Percentiles rank a stretch among this genome's conserved stretches.
phyloP scores from a whole-genome alignment of 257 asterid genomes.

The Eucommia ulmoides region DNA sequence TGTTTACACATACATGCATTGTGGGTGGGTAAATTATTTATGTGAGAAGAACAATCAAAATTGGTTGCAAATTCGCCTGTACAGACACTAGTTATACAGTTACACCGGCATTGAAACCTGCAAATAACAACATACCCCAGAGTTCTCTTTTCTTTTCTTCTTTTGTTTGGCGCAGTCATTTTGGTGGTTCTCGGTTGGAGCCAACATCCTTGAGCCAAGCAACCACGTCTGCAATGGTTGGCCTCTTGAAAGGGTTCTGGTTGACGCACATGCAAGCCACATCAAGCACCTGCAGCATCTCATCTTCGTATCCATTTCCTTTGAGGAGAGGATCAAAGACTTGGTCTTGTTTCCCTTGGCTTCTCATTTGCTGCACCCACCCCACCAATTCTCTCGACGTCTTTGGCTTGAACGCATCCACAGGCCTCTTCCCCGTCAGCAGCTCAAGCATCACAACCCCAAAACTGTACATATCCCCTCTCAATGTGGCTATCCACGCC shows the following conservation, averaged over 20 bases:
- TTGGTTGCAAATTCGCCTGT: no score
- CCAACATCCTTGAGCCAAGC: constrained; percentile 67
- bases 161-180: constrained; percentile 14
- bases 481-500: constrained; percentile 84
- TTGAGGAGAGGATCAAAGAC: constrained; percentile 60
- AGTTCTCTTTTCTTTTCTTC: no score
- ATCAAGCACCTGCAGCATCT: constrained; percentile 70
- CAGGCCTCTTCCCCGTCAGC: constrained; percentile 78
- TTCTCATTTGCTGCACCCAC: constrained; percentile 74
- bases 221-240: constrained; percentile 59
- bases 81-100: background rate
- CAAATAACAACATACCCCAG: no score
- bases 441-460: constrained; percentile 91
- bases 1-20: no score
- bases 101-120: background rate
- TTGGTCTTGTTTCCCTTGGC: constrained; percentile 59
- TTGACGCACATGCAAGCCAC: constrained; percentile 77
- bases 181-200: constrained; percentile 20
- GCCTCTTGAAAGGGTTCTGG: constrained; percentile 82
- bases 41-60: no score
- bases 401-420: constrained; percentile 72
- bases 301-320: constrained; percentile 66
- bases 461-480: constrained; percentile 92
- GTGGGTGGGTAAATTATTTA: no score
- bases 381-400: constrained; percentile 59